phyloP scores from a whole-genome alignment of 768 basidiomycete species.

The Lyophyllum semitale region DNA sequence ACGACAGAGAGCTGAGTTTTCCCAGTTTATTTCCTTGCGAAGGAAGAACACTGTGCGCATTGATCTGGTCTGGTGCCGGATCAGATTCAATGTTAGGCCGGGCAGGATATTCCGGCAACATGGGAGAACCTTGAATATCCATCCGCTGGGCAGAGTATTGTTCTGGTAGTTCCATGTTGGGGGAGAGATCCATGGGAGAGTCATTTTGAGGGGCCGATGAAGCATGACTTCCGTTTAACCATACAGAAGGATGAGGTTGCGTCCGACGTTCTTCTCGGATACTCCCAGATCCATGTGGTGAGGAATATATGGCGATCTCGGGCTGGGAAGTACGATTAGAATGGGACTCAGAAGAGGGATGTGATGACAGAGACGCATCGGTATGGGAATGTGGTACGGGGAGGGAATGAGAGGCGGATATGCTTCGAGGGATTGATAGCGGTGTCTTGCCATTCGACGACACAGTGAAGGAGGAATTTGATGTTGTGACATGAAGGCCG shows the following conservation, averaged over 20 bases:
- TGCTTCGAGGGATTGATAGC: constrained; percentile 32
- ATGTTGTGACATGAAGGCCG: constrained; percentile 44
- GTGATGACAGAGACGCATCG: constrained; percentile 2
- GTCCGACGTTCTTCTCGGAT: constrained; percentile 27
- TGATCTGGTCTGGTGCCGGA: constrained; percentile 35
- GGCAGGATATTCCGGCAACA: constrained; percentile 52
- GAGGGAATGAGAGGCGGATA: constrained; percentile 30
- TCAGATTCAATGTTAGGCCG: constrained; percentile 43
- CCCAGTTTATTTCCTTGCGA: constrained; percentile 52
- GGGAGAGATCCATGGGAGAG: constrained; percentile 64
- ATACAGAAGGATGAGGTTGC: constrained; percentile 23
- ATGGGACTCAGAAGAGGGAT: constrained; percentile 13
- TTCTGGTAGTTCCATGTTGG: constrained; percentile 45
- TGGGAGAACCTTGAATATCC: constrained; percentile 54
- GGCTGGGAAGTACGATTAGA: constrained; percentile 41
- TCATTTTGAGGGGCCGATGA: constrained; percentile 40
- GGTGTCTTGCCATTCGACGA: constrained; percentile 37
- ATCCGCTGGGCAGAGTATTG: constrained; percentile 48
- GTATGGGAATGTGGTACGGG: constrained; percentile 8
- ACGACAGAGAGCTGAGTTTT: constrained; percentile 59
- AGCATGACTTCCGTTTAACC: constrained; percentile 19
- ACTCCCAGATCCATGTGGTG: constrained; percentile 28
- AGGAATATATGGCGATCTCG: constrained; percentile 13
- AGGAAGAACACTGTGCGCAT: constrained; percentile 39
- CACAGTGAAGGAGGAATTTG: constrained; percentile 33